Conservation (phyloP, 129 eudicot genomes). For the Logfia minima region DNA sequence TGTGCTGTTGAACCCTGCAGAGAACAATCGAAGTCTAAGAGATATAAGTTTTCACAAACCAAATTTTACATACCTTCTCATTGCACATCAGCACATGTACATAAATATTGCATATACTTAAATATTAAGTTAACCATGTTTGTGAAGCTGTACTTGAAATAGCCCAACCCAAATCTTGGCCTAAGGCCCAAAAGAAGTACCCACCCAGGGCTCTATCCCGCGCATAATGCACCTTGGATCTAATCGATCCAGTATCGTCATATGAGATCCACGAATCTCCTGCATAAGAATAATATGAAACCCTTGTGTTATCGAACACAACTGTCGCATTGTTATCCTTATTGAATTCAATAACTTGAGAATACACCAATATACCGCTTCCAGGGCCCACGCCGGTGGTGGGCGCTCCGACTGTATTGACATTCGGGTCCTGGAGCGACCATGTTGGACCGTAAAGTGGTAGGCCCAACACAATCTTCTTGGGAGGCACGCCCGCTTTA, state of each 20-base stretch:
- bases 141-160: conserved; percentile 39
- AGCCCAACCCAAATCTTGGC: conserved; percentile 27
- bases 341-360: conserved; percentile 35
- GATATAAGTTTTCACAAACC: conserved; percentile 1
- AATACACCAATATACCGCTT: conserved; percentile 34
- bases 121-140: conserved; percentile 25
- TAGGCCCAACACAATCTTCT: conserved; percentile 41
- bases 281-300: conserved; percentile 37
- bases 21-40: background rate
- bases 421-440: conserved; percentile 37
- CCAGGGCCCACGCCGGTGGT: conserved; percentile 42
- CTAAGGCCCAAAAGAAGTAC: conserved; percentile 38
- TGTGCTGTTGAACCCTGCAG: background rate
- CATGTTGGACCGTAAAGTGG: conserved; percentile 47
- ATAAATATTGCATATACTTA: background rate
- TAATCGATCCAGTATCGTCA: conserved; percentile 39
- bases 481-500: conserved; percentile 28
- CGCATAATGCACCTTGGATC: conserved; percentile 38
- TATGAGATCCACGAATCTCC: conserved; percentile 46
- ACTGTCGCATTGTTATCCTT: conserved; percentile 33
- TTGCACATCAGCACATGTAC: background rate
- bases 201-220: conserved; percentile 32
- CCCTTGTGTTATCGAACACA: conserved; percentile 23
- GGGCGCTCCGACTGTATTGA: conserved; percentile 39
- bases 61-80: background rate